phyloP scores from a whole-genome alignment of 169 alveolate genomes.

The Babesia ovata region DNA sequence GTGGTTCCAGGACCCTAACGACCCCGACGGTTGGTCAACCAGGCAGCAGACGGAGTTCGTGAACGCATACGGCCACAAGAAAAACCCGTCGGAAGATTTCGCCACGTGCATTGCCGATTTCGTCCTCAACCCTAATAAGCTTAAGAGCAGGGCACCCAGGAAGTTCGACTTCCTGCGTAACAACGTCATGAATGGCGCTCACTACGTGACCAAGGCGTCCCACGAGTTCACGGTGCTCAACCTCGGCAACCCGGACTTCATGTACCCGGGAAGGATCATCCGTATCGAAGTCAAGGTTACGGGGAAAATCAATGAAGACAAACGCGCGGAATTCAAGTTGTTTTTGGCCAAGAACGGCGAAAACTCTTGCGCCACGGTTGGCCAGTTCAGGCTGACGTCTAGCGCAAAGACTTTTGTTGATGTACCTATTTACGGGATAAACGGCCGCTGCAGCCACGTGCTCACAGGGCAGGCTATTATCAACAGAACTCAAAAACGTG shows the following conservation, averaged over 20 bases:
- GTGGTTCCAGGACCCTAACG: slow-evolving; percentile 74
- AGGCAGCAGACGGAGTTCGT: slow-evolving; percentile 73
- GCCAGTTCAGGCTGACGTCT: slow-evolving; percentile 69
- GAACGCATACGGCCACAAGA: slow-evolving; percentile 78
- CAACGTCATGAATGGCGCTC: slow-evolving; percentile 72
- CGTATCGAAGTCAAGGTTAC: slow-evolving; percentile 52
- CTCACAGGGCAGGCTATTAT: slow-evolving; percentile 34
- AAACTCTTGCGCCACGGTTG: slow-evolving; percentile 71
- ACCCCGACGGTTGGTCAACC: slow-evolving; percentile 80
- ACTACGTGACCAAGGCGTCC: slow-evolving; percentile 71
- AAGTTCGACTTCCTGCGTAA: slow-evolving; percentile 69
- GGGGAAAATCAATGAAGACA: slow-evolving; percentile 70
- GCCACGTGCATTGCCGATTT: slow-evolving; percentile 75
- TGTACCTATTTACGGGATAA: slow-evolving; percentile 17
- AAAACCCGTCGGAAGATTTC: slow-evolving; percentile 79
- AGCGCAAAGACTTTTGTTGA: slow-evolving; percentile 70
- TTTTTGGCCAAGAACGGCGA: slow-evolving; percentile 42
- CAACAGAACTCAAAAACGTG: slow-evolving; percentile 59
- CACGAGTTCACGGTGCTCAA: slow-evolving; percentile 77
- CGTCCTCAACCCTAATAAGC: slow-evolving; percentile 71
- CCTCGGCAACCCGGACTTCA: slow-evolving; percentile 74
- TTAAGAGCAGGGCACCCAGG: slow-evolving; percentile 59
- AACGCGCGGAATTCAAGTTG: slow-evolving; percentile 60
- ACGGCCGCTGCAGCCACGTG: slow-evolving; percentile 54
- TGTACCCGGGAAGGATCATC: slow-evolving; percentile 75